Evolutionary conservation across 148 eudicot genomes (phyloP), one percentile per base, ranked within the genome.

Genomic region (Camellia sinensis): DNA sequence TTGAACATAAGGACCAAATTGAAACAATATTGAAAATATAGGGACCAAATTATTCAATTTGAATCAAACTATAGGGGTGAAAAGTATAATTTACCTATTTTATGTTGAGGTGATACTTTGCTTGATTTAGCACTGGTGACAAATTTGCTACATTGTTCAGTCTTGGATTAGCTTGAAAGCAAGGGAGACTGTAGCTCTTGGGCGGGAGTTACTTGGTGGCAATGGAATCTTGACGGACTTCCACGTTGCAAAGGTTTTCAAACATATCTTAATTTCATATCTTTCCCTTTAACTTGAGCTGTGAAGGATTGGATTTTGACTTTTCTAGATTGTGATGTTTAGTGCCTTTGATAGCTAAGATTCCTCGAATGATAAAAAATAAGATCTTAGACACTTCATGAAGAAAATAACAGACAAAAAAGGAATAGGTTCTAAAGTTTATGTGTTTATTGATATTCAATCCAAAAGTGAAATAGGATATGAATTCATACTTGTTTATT

Each of bases 161-260:
- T 84, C 98, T 67, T 95, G 97, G 97, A 91, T 91, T 74, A 78
- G 89, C 15, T 72, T 53, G 80, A 93, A 61, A 82, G 98, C 98
- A 67, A 91, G 98, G 77, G 98, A 95, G 87, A 89, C 94, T 12
- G 88, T 84, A 71, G 85, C 98, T 75, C 87, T 95, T 68, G 98
- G 98, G 40, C 83, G 98, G 62, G 98, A 95, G 75, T 86, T 95
- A 78, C 95, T 95, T 75, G 98, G 98, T 74, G 98, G 98, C 74
- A 95, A 95, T 80, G 98, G 98, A 75, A 87, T 95, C 81, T 85
- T 95, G 80, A 78, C 94, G 3, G 98, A 95, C 76, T 95, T 92
- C 77, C 90, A 91, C 63, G 95, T 95, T 78, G 97, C 94, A 64
- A 95, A 95, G 97, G 98, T 95, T 53, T 68, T 67, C 14, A 29